Evolutionary conservation across 164 flowering plant genomes (phyloP).

Genomic region (Santalum album): DNA sequence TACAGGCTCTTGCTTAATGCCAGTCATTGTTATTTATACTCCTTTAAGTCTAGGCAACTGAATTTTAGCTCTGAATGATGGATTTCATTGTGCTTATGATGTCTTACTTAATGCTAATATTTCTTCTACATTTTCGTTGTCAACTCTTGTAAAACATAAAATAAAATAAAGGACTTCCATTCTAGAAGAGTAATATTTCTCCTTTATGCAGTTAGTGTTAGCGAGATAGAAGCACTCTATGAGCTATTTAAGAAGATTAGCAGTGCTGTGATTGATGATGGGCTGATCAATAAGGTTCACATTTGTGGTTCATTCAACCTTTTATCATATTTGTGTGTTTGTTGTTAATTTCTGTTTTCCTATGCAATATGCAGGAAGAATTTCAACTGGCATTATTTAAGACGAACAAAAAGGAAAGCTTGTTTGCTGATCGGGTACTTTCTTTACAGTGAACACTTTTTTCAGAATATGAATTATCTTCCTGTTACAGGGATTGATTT

Average conservation of each 20-base stretch:
- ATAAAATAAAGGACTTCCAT: not conserved
- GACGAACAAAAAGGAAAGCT: constrained; percentile 79
- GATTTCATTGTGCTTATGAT: no score
- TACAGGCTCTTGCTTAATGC: no score
- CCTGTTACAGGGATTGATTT: not conserved
- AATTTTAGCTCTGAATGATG: no score
- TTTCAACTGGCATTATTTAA: constrained; percentile 83
- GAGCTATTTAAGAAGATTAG: constrained; percentile 89
- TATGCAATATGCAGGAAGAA: constrained; percentile 49
- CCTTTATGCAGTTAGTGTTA: constrained; percentile 68
- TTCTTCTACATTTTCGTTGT: no score
- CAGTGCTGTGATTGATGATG: constrained; percentile 87
- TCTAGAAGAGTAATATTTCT: not conserved
- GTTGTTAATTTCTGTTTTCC: not conserved
- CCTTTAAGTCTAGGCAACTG: no score
- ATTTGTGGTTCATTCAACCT: not conserved
- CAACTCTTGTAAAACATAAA: no score
- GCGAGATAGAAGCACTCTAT: constrained; percentile 78
- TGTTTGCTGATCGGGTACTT: constrained; percentile 79
- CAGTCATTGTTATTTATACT: no score
- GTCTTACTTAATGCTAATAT: no score
- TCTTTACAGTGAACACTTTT: not conserved
- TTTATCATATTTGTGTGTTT: not conserved
- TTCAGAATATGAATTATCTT: no score
- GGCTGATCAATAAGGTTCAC: constrained; percentile 73